Evolutionary conservation across 2,329 filamentous ascomycete genomes (phyloP).

Genomic region (Purpureocillium lavendulum): DNA sequence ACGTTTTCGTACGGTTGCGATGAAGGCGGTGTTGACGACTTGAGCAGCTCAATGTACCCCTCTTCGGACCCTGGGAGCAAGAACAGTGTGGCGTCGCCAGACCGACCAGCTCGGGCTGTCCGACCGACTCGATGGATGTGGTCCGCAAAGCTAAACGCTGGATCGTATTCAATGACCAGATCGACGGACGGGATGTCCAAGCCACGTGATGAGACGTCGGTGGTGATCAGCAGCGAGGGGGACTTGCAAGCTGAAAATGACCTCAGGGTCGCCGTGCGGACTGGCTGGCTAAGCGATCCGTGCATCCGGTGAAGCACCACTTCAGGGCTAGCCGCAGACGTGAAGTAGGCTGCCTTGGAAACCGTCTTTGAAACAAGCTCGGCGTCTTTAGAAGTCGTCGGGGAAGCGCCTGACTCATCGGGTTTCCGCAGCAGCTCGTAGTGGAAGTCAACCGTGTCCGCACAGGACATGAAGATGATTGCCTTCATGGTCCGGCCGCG

Average conservation of each 20-base stretch:
- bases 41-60: slow-evolving; percentile 72
- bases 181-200: slow-evolving; percentile 94
- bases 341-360: slow-evolving; percentile 62
- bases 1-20: slow-evolving; percentile 45
- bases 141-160: slow-evolving; percentile 86
- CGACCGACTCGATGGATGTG: slow-evolving; percentile 92
- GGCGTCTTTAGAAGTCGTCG: slow-evolving; percentile 20
- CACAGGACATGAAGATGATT: slow-evolving; percentile 94
- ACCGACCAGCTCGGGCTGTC: slow-evolving; percentile 84
- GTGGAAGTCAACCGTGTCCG: slow-evolving; percentile 95
- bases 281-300: slow-evolving; percentile 79
- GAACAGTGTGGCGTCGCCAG: slow-evolving; percentile 83
- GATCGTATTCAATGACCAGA: slow-evolving; percentile 91
- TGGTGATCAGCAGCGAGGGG: slow-evolving; percentile 80
- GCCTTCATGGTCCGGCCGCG: slow-evolving; percentile 93
- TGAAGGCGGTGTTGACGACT: slow-evolving; percentile 36
- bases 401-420: slow-evolving; percentile 17
- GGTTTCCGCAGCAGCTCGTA: slow-evolving; percentile 66
- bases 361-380: slow-evolving; percentile 48
- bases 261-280: slow-evolving; percentile 77
- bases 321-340: slow-evolving; percentile 61
- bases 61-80: slow-evolving; percentile 87
- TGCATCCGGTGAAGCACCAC: slow-evolving; percentile 83
- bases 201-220: slow-evolving; percentile 91
- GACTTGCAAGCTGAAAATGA: slow-evolving; percentile 68